phyloP scores from a whole-genome alignment of 805 yeast genomes.

The Pichia ethanolica region DNA sequence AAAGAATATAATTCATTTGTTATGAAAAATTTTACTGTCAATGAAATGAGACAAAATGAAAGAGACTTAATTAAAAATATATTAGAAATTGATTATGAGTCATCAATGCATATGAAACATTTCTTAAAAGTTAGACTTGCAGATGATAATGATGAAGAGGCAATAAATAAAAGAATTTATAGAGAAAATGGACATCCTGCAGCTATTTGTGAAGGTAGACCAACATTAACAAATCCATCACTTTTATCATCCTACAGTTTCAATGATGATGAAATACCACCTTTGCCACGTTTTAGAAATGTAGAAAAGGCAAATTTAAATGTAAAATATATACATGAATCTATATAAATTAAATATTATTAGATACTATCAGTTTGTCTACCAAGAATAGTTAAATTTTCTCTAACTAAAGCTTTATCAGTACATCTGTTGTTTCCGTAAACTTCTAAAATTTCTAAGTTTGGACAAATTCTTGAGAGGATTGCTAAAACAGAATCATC shows the following conservation, averaged over 20 bases:
- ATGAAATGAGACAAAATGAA: conserved; percentile 15
- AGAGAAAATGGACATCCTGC: conserved; percentile 33
- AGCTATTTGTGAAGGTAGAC: conserved; percentile 31
- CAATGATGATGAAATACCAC: conserved; percentile 15
- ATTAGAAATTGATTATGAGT: conserved; percentile 27
- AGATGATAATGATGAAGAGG: conserved; percentile 23
- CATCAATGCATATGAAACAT: conserved; percentile 26
- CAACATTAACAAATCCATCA: conserved; percentile 34
- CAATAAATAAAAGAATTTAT: conserved; percentile 21
- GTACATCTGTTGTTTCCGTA: conserved; percentile 74
- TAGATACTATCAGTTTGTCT: conserved; percentile 59
- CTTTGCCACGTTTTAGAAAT: conserved; percentile 52
- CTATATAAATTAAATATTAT: conserved; percentile 7
- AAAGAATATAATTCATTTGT: conserved; percentile 33
- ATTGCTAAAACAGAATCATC: conserved; percentile 61
- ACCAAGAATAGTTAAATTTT: conserved; percentile 60
- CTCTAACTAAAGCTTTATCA: conserved; percentile 41
- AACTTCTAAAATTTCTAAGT: conserved; percentile 62
- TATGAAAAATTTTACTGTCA: conserved; percentile 19
- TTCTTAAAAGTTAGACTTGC: conserved; percentile 27
- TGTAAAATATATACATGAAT: conserved; percentile 32
- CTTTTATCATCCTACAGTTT: not conserved
- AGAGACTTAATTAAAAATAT: conserved; percentile 21
- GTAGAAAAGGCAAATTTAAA: conserved; percentile 54
- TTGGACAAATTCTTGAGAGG: conserved; percentile 52